These are phyloP conservation scores for Leccinum incarnatum DNA, from an alignment of 768 basidiomycete genomes.

Conservation along the genomic window DNA sequence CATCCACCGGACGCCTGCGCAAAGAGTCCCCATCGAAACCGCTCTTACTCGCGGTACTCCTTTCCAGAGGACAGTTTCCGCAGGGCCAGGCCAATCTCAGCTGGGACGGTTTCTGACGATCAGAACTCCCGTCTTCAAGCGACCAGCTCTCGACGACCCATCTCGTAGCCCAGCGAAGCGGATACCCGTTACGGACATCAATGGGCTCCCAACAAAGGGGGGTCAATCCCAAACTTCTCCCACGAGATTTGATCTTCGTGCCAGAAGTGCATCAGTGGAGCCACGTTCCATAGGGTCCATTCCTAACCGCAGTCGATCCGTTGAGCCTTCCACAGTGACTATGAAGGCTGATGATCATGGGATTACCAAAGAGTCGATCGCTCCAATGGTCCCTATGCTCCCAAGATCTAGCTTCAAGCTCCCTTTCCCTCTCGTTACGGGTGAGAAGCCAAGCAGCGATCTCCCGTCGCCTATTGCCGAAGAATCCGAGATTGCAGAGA, in stretches of 20 bases:
- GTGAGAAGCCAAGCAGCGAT: constrained; percentile 18
- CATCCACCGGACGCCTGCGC: constrained; percentile 55
- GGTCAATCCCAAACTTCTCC: constrained; percentile 14
- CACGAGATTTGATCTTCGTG: constrained; percentile 17
- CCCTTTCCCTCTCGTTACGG: constrained; percentile 29
- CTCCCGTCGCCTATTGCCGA: constrained; percentile 34
- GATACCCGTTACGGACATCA: constrained; percentile 28
- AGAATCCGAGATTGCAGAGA: constrained; percentile 22
- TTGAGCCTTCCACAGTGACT: constrained; percentile 20
- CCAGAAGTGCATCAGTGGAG: constrained; percentile 37
- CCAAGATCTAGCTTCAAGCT: constrained; percentile 16
- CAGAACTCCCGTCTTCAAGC: constrained; percentile 40
- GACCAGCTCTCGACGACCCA: constrained; percentile 37
- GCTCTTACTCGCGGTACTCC: constrained; percentile 49
- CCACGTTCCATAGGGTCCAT: constrained; percentile 21
- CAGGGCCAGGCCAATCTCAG: constrained; percentile 20
- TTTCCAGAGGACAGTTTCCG: constrained; percentile 42
- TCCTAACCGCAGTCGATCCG: constrained; percentile 29
- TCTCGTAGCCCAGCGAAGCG: constrained; percentile 36
- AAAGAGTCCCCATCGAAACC: constrained; percentile 56
- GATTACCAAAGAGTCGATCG: constrained; percentile 20
- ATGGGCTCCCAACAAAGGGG: constrained; percentile 26
- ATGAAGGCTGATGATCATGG: constrained; percentile 8
- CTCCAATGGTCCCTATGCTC: constrained; percentile 13
- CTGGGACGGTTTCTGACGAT: constrained; percentile 13